Evolutionary conservation across 2,329 filamentous ascomycete species (phyloP).

Genomic region (Aspergillus quadrilineatus): DNA sequence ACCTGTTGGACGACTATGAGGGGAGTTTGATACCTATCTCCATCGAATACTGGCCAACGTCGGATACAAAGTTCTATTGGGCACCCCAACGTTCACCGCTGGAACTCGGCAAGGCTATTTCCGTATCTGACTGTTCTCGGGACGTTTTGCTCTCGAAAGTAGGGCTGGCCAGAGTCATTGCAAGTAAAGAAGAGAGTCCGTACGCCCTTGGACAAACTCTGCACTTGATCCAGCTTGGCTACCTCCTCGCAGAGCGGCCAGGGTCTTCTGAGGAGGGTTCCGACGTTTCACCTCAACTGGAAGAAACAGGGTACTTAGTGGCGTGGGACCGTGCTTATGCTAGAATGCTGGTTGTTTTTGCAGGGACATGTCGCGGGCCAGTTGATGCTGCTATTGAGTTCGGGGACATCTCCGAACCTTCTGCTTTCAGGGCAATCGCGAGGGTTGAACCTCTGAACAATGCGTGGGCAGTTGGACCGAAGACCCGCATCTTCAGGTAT

Average conservation of each 20-base stretch:
- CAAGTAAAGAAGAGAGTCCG: constrained; percentile 23
- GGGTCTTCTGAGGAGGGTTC: background rate
- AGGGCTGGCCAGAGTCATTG: constrained; percentile 34
- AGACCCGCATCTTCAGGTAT: background rate
- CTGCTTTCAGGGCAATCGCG: background rate
- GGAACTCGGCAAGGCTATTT: constrained; percentile 24
- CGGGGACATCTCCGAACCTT: background rate
- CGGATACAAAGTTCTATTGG: constrained; percentile 31
- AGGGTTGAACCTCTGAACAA: background rate
- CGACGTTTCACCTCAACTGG: constrained; percentile 24
- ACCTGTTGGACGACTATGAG: constrained; percentile 37
- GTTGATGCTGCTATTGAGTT: background rate
- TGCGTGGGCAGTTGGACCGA: background rate
- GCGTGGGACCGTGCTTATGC: constrained; percentile 35
- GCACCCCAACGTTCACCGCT: constrained; percentile 34
- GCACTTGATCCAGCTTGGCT: constrained; percentile 40
- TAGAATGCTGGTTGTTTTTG: constrained; percentile 31
- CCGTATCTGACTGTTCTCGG: constrained; percentile 12
- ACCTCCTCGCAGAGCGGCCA: constrained; percentile 27
- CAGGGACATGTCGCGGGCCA: constrained; percentile 23
- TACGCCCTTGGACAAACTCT: constrained; percentile 22
- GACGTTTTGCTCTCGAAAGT: constrained; percentile 26
- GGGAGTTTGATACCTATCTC: constrained; percentile 28
- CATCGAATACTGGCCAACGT: constrained; percentile 5
- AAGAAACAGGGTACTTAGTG: constrained; percentile 37